These are phyloP conservation scores for Candida ficus DNA, from an alignment of 805 yeast genomes.

Conservation along the genomic window DNA sequence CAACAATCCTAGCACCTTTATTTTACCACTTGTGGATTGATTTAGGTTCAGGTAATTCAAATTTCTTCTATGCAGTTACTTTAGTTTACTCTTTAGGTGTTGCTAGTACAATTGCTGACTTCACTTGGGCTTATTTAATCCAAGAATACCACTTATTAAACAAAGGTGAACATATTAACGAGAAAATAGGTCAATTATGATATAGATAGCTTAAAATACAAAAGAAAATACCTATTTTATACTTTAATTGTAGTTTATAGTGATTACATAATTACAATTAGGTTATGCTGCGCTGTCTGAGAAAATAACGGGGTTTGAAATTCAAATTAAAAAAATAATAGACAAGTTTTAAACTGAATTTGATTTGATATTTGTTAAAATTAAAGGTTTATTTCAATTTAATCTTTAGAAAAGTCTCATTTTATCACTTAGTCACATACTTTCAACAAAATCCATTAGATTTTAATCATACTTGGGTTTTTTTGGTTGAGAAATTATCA, in stretches of 20 bases:
- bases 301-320: not conserved
- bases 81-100: constrained; percentile 72
- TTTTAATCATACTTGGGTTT: no score
- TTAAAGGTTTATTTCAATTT: no score
- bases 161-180: not conserved
- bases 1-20: constrained; percentile 72
- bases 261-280: no score
- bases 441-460: no score
- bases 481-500: no score
- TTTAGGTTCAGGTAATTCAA: constrained; percentile 91
- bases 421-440: no score
- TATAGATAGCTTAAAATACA: no score
- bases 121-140: constrained; percentile 59
- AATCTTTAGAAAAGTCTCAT: no score
- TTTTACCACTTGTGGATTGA: constrained; percentile 94
- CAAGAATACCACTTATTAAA: constrained; percentile 14
- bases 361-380: no score
- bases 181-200: constrained; percentile 9
- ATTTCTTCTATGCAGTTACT: constrained; percentile 93
- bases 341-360: no score
- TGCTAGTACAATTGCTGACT: constrained; percentile 63
- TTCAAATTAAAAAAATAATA: not conserved
- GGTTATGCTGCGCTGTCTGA: not conserved
- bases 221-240: no score
- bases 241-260: no score